Evolutionary conservation across 495 filamentous ascomycete species (phyloP).

Genomic region (Parmelia sp.): DNA sequence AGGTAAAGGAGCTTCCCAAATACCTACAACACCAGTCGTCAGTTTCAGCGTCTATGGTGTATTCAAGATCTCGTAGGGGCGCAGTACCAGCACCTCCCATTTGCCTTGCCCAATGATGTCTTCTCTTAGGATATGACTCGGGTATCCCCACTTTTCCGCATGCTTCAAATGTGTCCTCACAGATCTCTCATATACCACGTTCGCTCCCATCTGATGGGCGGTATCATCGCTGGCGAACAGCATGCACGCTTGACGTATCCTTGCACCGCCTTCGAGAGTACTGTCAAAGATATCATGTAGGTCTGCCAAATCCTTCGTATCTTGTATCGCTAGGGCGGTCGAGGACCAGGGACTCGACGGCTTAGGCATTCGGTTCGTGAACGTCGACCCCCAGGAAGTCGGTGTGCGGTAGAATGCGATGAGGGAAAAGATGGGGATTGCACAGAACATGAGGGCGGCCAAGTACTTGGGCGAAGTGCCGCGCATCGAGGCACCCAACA

Average conservation of each 20-base stretch:
- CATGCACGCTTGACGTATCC: conserved; percentile 16
- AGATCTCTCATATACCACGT: conserved; percentile 34
- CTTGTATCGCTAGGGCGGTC: background rate
- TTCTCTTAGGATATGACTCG: conserved; percentile 34
- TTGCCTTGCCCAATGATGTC: conserved; percentile 24
- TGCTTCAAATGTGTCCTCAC: conserved; percentile 36
- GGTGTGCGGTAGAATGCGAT: background rate
- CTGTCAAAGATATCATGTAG: conserved; percentile 11
- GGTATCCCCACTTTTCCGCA: conserved; percentile 37
- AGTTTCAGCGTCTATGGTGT: background rate
- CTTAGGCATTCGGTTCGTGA: background rate
- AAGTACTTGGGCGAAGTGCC: background rate
- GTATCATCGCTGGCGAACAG: conserved; percentile 6
- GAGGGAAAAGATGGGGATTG: background rate
- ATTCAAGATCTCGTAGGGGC: background rate
- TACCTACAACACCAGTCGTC: conserved; percentile 9
- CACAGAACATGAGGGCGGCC: background rate
- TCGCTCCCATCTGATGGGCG: conserved; percentile 4
- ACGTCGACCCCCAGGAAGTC: background rate
- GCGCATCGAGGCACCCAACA: background rate
- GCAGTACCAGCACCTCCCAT: background rate
- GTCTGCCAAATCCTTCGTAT: conserved; percentile 1
- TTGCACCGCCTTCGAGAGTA: conserved; percentile 8
- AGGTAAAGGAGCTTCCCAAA: conserved; percentile 43
- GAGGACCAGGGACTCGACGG: background rate